Conservation (phyloP, 768 basidiomycete species). For the Astraeus odoratus region DNA sequence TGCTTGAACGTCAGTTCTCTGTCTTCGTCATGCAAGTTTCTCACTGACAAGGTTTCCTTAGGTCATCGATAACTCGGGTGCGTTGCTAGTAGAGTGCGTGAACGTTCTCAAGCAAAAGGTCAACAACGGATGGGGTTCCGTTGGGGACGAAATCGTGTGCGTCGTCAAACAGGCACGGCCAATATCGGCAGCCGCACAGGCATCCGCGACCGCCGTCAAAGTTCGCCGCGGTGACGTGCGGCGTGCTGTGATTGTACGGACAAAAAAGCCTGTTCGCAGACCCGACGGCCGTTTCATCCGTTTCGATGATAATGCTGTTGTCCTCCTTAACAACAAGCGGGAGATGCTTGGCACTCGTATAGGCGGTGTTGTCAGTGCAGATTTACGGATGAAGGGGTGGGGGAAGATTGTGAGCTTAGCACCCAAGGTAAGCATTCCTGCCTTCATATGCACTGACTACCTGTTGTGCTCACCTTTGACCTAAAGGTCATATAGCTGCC, state of each 20-base stretch:
- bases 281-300: slow-evolving; percentile 83
- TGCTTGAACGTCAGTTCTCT: slow-evolving; percentile 66
- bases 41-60: slow-evolving; percentile 23
- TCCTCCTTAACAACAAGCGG: slow-evolving; percentile 89
- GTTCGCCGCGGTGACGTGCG: slow-evolving; percentile 91
- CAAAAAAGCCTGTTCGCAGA: slow-evolving; percentile 76
- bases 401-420: slow-evolving; percentile 89
- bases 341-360: slow-evolving; percentile 96
- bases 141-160: slow-evolving; percentile 94
- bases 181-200: slow-evolving; percentile 55
- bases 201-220: slow-evolving; percentile 77
- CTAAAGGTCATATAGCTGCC: not conserved
- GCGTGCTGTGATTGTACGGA: slow-evolving; percentile 92
- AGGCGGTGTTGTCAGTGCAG: slow-evolving; percentile 87
- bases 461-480: not conserved
- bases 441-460: not conserved
- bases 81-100: slow-evolving; percentile 90
- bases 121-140: slow-evolving; percentile 88
- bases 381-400: slow-evolving; percentile 89
- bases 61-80: slow-evolving; percentile 98
- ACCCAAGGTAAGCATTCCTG: slow-evolving; percentile 56
- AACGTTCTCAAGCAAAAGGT: slow-evolving; percentile 95
- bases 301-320: slow-evolving; percentile 96
- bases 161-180: slow-evolving; percentile 91
- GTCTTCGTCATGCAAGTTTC: not conserved